Conservation (phyloP, 140 eudicot species). For the Bidens hawaiensis region DNA sequence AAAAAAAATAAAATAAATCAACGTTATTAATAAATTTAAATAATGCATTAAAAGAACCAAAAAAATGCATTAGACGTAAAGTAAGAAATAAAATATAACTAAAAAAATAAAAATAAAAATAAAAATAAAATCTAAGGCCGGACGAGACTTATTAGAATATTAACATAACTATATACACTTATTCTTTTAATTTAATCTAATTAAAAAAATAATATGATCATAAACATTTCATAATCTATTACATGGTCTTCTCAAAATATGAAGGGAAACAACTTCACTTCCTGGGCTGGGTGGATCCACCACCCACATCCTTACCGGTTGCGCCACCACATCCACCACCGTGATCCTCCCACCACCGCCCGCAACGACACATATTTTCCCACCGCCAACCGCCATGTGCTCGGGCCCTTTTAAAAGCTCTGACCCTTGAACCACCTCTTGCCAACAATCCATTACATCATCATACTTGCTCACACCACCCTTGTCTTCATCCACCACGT, state of each 20-base stretch:
- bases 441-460: slow-evolving; percentile 53
- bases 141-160: slow-evolving; percentile 23
- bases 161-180: not conserved
- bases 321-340: slow-evolving; percentile 61
- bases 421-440: slow-evolving; percentile 36
- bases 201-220: not conserved
- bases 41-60: not conserved
- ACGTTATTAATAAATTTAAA: not conserved
- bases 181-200: not conserved
- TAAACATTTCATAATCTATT: slow-evolving; percentile 11
- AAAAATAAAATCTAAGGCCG: slow-evolving; percentile 36
- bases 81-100: not conserved
- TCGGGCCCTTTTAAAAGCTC: slow-evolving; percentile 56
- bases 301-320: slow-evolving; percentile 42
- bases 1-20: not conserved
- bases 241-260: slow-evolving; percentile 61
- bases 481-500: slow-evolving; percentile 54
- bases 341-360: slow-evolving; percentile 39
- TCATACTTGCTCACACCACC: slow-evolving; percentile 56
- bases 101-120: slow-evolving; percentile 20
- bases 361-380: slow-evolving; percentile 57
- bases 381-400: slow-evolving; percentile 56
- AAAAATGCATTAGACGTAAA: slow-evolving; percentile 1
- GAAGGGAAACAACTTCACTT: slow-evolving; percentile 58
- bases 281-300: slow-evolving; percentile 51